Percentiles rank a stretch among this genome's conserved stretches.
phyloP scores from a whole-genome alignment of 176 grass and related monocot species.

The sorghum (Sorghum bicolor) region Sorghum_bicolor_NCBIv3 NC_012872.2:66328001-66328500 shows the following conservation, averaged over 20 bases:
- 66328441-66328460: slow-evolving; percentile 9
- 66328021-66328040: neutral
- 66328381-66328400: slow-evolving; percentile 30
- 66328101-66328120: neutral
- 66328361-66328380: neutral
- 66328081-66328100: neutral
- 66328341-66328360: slow-evolving; percentile 17
- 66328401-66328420: neutral
- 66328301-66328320: neutral
- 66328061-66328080: neutral
- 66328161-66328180: neutral
- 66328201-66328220: neutral
- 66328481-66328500: neutral
- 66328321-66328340: neutral
- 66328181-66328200: neutral
- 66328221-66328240: slow-evolving; percentile 2
- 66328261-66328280: slow-evolving; percentile 18
- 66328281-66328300: slow-evolving; percentile 40
- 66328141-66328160: no score
- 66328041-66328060: neutral
- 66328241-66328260: slow-evolving; percentile 2
- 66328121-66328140: no score
- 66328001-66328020: no score
- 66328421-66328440: slow-evolving; percentile 5
- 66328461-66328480: neutral